Evolutionary conservation across 352 stramenopile species (phyloP).

Genomic region (Pythium folliculosum): DNA sequence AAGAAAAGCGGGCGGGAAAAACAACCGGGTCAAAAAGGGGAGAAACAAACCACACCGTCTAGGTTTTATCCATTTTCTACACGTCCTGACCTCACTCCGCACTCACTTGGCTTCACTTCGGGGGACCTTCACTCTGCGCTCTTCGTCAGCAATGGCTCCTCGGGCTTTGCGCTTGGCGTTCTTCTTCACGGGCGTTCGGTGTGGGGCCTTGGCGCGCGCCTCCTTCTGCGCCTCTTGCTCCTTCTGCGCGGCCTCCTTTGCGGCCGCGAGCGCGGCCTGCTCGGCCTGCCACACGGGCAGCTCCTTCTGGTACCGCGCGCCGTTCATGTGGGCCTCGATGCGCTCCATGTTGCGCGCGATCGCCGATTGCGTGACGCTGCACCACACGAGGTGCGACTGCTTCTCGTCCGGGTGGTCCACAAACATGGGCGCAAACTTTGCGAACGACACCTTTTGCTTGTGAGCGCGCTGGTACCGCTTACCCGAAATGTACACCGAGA

Average conservation of each 20-base stretch:
- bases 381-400: conserved; percentile 58
- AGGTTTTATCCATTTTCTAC: conserved; percentile 14
- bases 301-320: conserved; percentile 56
- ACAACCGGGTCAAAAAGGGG: conserved; percentile 7
- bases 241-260: conserved; percentile 7
- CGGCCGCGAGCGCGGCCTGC: conserved; percentile 30
- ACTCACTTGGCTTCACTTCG: conserved; percentile 1
- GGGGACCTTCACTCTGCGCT: conserved; percentile 4
- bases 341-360: conserved; percentile 49
- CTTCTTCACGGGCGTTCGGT: conserved; percentile 6
- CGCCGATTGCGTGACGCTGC: conserved; percentile 60
- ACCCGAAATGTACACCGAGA: conserved; percentile 51
- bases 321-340: conserved; percentile 57
- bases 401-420: conserved; percentile 56
- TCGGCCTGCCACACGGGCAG: conserved; percentile 52
- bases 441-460: conserved; percentile 47
- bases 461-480: conserved; percentile 61
- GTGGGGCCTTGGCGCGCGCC: background rate
- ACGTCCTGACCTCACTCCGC: background rate
- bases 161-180: background rate
- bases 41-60: background rate
- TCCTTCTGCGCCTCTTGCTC: background rate
- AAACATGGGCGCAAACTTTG: conserved; percentile 67
- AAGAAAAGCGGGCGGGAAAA: background rate
- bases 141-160: background rate